phyloP scores from a whole-genome alignment of 495 filamentous ascomycete genomes.

The Podospora anserina region DNA sequence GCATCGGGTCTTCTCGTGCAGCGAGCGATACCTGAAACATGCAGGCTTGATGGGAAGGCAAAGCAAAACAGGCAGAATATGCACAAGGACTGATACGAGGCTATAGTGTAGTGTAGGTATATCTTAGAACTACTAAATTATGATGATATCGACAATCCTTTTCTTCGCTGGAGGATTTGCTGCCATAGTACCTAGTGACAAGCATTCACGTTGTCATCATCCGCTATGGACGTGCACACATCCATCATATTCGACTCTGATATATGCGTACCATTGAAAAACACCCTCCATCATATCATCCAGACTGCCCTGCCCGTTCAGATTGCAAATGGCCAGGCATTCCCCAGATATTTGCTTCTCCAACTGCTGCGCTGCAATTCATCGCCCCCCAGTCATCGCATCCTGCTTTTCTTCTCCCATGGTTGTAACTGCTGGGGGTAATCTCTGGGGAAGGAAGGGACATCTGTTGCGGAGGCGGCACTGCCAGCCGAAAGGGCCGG shows the following conservation, averaged over 20 bases:
- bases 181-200: not conserved
- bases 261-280: not conserved
- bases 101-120: not conserved
- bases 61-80: not conserved
- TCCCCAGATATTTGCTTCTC: constrained; percentile 4
- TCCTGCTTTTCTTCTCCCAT: constrained; percentile 4
- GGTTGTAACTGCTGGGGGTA: not conserved
- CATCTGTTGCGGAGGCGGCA: constrained; percentile 2
- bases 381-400: not conserved
- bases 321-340: constrained; percentile 2
- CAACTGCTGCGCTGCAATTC: not conserved
- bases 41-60: not conserved
- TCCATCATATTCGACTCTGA: not conserved
- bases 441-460: not conserved
- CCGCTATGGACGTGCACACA: not conserved
- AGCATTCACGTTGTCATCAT: not conserved
- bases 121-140: not conserved
- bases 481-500: constrained; percentile 12
- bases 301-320: not conserved
- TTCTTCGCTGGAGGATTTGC: not conserved
- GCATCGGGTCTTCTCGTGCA: not conserved
- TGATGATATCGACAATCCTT: not conserved
- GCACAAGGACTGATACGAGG: not conserved
- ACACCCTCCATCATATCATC: not conserved
- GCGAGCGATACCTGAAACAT: not conserved